Base-by-base conservation (phyloP, 176 grass and related monocot genomes). In the Miscanthus lutarioriparius region DNA sequence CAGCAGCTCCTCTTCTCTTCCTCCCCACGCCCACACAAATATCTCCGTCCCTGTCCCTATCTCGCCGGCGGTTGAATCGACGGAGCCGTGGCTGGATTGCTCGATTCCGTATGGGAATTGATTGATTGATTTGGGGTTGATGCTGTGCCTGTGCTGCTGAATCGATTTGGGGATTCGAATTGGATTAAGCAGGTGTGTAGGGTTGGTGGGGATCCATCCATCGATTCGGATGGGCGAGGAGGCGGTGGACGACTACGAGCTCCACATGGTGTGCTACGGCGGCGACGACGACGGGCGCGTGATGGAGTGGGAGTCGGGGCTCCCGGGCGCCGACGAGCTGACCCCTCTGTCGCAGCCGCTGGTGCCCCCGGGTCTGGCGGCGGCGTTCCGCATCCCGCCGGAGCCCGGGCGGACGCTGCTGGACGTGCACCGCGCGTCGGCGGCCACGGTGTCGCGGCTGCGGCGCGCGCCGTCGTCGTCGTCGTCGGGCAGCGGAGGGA, bases 311-410 rank as follows among this genome's bases (percentile, higher is more conserved):
- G 91, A 95, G 81, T 14, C 85, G 38, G 93, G 88, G 0, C 88
- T 99, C 38, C 96, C 93, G 0, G 80, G 51, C 22, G 43, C 32
- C 37, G 87, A 95, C 23, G 91, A 96, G 47, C 90, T 99, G 16
- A 82, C 90, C n/a, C 87, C 91, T 14, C 89, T 99, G 2, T 89
- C 89, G 9, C 89, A 91, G 89, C 74, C 89, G n/a, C 89, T 99
- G 40, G 85, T 99, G 22, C 88, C 96, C 2, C 78, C 89, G 8
- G 83, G 85, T 0, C 83, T 98, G 6, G 96, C 96, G 0, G 83
- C 93, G 0, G 93, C 93, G 26, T 99, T 99, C 83, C 85, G 91
- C 75, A 96, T 99, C 87, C 82, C 83, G 77, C 91, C 93, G 43
- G 93, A 99, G 68, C 91, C 89, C 4, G 84, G 90, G 1, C 91